Base-by-base conservation (phyloP, 2,329 filamentous ascomycete genomes). In the Diaporthe amygdali region DNA sequence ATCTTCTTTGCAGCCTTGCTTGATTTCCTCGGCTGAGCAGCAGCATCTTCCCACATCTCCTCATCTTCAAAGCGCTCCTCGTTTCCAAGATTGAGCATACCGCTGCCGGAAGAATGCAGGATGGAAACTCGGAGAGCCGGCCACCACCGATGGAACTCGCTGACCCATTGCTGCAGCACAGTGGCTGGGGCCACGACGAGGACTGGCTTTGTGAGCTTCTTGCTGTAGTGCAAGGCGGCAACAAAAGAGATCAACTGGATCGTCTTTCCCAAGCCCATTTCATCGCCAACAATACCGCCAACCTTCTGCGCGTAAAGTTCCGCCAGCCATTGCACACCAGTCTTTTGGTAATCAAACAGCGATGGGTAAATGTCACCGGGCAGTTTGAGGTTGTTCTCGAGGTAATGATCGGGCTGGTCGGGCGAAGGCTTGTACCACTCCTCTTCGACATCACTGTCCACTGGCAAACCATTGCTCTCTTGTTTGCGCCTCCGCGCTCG, bases 121-220 rank as follows among this genome's bases (percentile, higher is more conserved):
- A 99, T 98, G 0, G 95, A 97, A 6, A 99, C 96, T 51, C 97
- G 90, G 39, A 99, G 85, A n/a, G 96, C 92, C n/a, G 96, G 96
- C 97, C 97, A 99, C 97, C 97, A 99, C 15, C 92, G 91, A 82
- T 99, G 97, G 76, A 99, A 98, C 78, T 99, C 96, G 74, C 97
- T 97, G 15, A 98, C 96, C 96, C 96, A 99, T 80, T 99, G 96
- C 73, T 94, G 93, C 84, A 99, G 92, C 30, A 99, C 93, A 0
- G 96, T 99, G 4, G 96, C 96, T 2, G 96, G 96, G 64, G 95
- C 95, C 5, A 99, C 95, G 9, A 99, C 89, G 72, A 99, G 94
- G 52, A 97, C 91, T 0, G 96, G 96, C 72, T 94, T 94, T 27
- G 88, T 89, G 27, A 98, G 88, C 77, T 91, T 93, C 75, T 92